These are phyloP conservation scores for Torrubiella hemipterigena DNA, from an alignment of 2,329 filamentous ascomycete species.

Conservation along the genomic window DNA sequence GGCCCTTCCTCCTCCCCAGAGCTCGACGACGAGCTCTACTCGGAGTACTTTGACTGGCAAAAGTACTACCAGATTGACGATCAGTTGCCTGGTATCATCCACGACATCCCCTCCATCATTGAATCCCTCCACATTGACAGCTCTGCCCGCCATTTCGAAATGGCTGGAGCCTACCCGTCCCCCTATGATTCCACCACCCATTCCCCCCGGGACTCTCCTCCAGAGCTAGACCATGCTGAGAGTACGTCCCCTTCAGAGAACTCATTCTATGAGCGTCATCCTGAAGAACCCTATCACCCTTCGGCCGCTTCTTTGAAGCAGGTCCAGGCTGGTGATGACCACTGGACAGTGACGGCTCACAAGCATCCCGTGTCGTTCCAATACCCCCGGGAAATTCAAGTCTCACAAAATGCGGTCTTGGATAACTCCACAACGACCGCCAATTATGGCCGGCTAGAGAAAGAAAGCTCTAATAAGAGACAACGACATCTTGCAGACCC, in stretches of 20 bases:
- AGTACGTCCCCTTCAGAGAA: slow-evolving; percentile 28
- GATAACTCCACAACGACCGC: slow-evolving; percentile 12
- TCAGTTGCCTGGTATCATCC: not conserved
- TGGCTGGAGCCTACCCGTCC: not conserved
- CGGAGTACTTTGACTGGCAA: not conserved
- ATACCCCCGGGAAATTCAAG: slow-evolving; percentile 20
- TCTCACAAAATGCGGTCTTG: slow-evolving; percentile 13
- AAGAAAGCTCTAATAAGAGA: slow-evolving; percentile 24
- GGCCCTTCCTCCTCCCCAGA: not conserved
- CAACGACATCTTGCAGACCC: slow-evolving; percentile 24
- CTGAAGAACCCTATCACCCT: slow-evolving; percentile 17
- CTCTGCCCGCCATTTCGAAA: slow-evolving; percentile 18
- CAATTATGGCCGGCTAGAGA: slow-evolving; percentile 19
- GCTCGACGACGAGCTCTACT: not conserved
- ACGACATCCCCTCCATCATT: slow-evolving; percentile 20
- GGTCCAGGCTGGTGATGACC: slow-evolving; percentile 23
- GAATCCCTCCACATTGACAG: slow-evolving; percentile 17
- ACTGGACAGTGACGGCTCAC: slow-evolving; percentile 24
- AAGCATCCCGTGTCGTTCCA: slow-evolving; percentile 17
- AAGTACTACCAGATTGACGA: not conserved
- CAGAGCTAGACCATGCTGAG: slow-evolving; percentile 23
- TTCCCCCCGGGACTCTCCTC: too few relatives aligned
- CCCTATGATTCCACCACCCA: not conserved
- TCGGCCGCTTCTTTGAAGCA: slow-evolving; percentile 19
- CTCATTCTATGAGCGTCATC: slow-evolving; percentile 21